Evolutionary conservation across 805 yeast genomes (phyloP).

Genomic region (Metschnikowia vanudenii): DNA sequence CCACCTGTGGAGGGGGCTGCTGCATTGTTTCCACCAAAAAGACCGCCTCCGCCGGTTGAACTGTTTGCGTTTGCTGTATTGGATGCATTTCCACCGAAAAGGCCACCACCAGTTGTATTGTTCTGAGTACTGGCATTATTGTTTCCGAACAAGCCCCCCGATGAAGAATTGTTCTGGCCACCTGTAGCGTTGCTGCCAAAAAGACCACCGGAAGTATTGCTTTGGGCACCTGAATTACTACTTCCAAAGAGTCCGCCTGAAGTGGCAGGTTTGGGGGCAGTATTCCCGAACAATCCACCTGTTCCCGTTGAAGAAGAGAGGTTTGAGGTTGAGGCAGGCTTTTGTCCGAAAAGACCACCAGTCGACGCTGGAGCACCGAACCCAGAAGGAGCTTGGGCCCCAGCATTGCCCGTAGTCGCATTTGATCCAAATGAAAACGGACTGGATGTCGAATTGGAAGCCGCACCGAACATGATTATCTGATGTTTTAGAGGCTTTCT

Average conservation of each 20-base stretch:
- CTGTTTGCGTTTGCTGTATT: slow-evolving; percentile 17
- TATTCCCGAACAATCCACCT: slow-evolving; percentile 15
- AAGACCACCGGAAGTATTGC: slow-evolving; percentile 10
- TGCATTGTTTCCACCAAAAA: slow-evolving; percentile 23
- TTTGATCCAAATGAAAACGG: slow-evolving; percentile 15
- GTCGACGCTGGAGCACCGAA: slow-evolving; percentile 7
- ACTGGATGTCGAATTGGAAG: slow-evolving; percentile 7
- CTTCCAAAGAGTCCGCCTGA: slow-evolving; percentile 15
- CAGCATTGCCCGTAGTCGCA: slow-evolving; percentile 1
- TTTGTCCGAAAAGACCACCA: slow-evolving; percentile 16
- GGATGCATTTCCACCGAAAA: slow-evolving; percentile 23
- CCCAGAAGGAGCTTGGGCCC: slow-evolving; percentile 3
- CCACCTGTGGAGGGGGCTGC: slow-evolving; percentile 27
- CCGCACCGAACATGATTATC: slow-evolving; percentile 18
- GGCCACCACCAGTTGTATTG: slow-evolving; percentile 17
- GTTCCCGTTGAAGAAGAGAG: slow-evolving; percentile 2
- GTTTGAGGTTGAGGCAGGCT: slow-evolving; percentile 8
- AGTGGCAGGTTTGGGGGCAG: slow-evolving; percentile 3
- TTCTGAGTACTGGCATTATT: slow-evolving; percentile 16
- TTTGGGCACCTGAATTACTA: slow-evolving; percentile 6
- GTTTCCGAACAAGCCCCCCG: slow-evolving; percentile 15
- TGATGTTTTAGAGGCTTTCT: neutral
- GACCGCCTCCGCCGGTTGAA: slow-evolving; percentile 27
- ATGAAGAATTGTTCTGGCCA: neutral
- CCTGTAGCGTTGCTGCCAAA: slow-evolving; percentile 11